phyloP scores from a whole-genome alignment of 331 rosid species.

The Acacia concinna region DNA sequence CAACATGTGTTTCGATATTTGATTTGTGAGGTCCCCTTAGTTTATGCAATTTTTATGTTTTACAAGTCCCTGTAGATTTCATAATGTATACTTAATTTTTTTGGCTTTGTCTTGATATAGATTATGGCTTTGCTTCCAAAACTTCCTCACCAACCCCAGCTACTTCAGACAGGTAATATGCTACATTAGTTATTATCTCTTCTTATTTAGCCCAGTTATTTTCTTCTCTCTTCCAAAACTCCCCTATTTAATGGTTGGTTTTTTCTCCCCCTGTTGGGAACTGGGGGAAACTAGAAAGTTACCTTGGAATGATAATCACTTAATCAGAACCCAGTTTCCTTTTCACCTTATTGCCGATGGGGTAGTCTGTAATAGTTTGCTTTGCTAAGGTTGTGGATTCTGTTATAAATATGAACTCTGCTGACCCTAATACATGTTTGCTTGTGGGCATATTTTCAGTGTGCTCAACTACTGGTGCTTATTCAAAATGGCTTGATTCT shows the following conservation, averaged over 20 bases:
- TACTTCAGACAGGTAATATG: conserved; percentile 90
- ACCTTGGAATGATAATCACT: conserved; percentile 3
- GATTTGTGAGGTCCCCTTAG: background rate
- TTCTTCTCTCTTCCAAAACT: background rate
- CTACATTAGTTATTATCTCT: background rate
- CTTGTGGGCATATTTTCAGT: conserved; percentile 59
- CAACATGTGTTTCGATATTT: background rate
- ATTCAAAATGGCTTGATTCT: conserved; percentile 97
- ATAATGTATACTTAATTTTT: background rate
- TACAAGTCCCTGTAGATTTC: conserved; percentile 5
- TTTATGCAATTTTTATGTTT: background rate
- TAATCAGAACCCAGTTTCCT: conserved; percentile 12
- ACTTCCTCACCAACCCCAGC: conserved; percentile 86
- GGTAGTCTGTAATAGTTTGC: conserved; percentile 29
- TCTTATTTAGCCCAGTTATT: background rate
- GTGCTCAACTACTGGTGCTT: conserved; percentile 90
- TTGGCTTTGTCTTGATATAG: conserved; percentile 45
- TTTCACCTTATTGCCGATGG: conserved; percentile 17
- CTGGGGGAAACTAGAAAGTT: conserved; percentile 3
- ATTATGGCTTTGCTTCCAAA: conserved; percentile 77
- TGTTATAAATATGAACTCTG: background rate
- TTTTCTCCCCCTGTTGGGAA: background rate
- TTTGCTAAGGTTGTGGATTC: conserved; percentile 15
- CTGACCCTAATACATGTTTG: conserved; percentile 25
- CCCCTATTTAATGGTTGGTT: background rate